These are phyloP conservation scores for Lentinula novae-zelandiae DNA, from an alignment of 1,284 basidiomycete genomes.

Conservation along the genomic window DNA sequence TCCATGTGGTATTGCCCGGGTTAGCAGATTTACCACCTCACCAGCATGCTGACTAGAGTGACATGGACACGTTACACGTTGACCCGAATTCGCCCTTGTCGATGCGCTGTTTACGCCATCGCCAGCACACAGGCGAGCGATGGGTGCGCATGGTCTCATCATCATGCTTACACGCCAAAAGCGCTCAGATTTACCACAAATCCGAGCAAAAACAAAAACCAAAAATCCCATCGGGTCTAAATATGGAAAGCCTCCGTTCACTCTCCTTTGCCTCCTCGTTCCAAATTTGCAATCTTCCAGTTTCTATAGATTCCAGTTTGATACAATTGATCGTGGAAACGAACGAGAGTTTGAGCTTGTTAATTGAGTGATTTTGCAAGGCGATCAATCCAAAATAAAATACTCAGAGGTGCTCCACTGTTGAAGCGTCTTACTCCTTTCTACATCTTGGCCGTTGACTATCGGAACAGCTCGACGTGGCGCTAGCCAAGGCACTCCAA, in stretches of 20 bases:
- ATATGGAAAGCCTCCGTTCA: neutral
- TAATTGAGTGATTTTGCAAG: no score
- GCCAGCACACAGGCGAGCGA: conserved; percentile 5
- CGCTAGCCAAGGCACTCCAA: no score
- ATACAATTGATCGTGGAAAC: no score
- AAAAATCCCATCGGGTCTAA: neutral
- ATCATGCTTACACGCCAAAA: conserved; percentile 9
- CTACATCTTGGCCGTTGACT: no score
- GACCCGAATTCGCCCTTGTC: neutral
- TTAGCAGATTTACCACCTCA: neutral
- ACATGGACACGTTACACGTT: neutral
- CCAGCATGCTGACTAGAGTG: neutral
- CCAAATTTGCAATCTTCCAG: no score
- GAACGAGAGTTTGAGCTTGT: no score
- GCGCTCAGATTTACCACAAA: neutral
- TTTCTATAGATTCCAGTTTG: neutral
- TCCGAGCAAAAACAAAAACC: neutral
- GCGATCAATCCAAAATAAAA: no score
- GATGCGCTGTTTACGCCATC: neutral
- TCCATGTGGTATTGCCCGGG: neutral
- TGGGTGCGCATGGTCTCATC: conserved; percentile 8
- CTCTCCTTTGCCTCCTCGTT: neutral
- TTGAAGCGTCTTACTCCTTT: no score
- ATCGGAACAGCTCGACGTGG: no score
- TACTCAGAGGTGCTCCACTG: no score